phyloP scores from a whole-genome alignment of 768 basidiomycete species.

The Pulveroboletus sp. region DNA sequence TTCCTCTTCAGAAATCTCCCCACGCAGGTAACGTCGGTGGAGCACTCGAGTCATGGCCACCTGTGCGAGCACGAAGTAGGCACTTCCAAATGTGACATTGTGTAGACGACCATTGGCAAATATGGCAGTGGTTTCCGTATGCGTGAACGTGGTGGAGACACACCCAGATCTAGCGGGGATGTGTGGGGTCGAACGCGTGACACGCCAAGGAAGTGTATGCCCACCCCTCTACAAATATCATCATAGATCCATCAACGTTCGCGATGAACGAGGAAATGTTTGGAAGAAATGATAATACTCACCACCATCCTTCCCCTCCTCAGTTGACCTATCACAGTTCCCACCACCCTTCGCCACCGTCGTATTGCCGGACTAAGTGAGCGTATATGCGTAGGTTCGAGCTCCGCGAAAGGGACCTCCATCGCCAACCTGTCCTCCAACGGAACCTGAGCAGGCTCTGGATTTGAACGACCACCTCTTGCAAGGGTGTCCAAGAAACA shows the following conservation, averaged over 20 bases:
- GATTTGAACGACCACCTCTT: neutral
- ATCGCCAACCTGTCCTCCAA: constrained; percentile 40
- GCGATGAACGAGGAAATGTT: neutral
- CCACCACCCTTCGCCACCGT: constrained; percentile 46
- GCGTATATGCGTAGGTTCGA: constrained; percentile 29
- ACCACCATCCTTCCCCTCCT: constrained; percentile 36
- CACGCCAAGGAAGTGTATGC: constrained; percentile 47
- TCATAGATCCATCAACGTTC: neutral
- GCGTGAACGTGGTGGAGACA: constrained; percentile 23
- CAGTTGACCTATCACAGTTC: constrained; percentile 32
- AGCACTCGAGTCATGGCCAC: constrained; percentile 49
- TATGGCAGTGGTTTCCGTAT: constrained; percentile 30
- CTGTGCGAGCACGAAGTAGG: constrained; percentile 46
- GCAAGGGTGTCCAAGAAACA: constrained; percentile 42
- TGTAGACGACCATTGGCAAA: constrained; percentile 37
- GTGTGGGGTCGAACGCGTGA: constrained; percentile 32
- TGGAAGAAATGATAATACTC: neutral
- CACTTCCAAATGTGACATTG: constrained; percentile 47
- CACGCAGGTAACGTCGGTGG: constrained; percentile 41
- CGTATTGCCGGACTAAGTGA: constrained; percentile 33
- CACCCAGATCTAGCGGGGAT: constrained; percentile 35
- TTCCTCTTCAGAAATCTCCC: constrained; percentile 45
- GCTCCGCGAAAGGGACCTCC: constrained; percentile 35
- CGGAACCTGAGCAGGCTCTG: constrained; percentile 14
- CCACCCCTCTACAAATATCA: constrained; percentile 41